These are phyloP conservation scores for Alternaria burnsii DNA, from an alignment of 2,329 filamentous ascomycete species.

Conservation along the genomic window DNA sequence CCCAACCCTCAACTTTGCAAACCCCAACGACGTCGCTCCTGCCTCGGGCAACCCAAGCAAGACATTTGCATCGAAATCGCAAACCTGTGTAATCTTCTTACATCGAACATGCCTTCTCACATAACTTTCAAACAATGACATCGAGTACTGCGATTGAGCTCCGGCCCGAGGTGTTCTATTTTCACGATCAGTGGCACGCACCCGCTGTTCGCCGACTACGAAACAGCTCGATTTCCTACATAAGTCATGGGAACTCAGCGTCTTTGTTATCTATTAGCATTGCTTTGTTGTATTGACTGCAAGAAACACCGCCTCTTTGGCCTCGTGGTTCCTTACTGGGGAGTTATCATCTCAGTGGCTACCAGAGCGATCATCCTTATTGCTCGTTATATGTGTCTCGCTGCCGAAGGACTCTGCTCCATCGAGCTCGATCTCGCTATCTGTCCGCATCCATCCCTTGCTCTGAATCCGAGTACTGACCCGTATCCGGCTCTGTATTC, in stretches of 20 bases:
- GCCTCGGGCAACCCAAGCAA: background rate
- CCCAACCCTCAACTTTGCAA: background rate
- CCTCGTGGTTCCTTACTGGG: background rate
- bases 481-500: background rate
- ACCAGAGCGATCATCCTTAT: background rate
- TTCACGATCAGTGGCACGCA: background rate
- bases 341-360: background rate
- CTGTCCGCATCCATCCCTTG: background rate
- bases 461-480: background rate
- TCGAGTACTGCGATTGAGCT: background rate
- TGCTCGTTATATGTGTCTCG: background rate
- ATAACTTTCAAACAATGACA: background rate
- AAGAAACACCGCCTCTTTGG: background rate
- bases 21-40: background rate
- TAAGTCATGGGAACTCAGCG: background rate
- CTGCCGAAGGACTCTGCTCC: background rate
- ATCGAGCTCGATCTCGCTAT: slow-evolving; percentile 6
- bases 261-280: background rate
- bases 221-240: background rate
- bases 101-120: background rate
- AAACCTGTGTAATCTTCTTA: background rate
- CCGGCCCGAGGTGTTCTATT: background rate
- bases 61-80: background rate
- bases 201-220: background rate
- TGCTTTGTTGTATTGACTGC: background rate